These are phyloP conservation scores for Phytophthora boehmeriae DNA, from an alignment of 352 stramenopile genomes.

Conservation along the genomic window DNA sequence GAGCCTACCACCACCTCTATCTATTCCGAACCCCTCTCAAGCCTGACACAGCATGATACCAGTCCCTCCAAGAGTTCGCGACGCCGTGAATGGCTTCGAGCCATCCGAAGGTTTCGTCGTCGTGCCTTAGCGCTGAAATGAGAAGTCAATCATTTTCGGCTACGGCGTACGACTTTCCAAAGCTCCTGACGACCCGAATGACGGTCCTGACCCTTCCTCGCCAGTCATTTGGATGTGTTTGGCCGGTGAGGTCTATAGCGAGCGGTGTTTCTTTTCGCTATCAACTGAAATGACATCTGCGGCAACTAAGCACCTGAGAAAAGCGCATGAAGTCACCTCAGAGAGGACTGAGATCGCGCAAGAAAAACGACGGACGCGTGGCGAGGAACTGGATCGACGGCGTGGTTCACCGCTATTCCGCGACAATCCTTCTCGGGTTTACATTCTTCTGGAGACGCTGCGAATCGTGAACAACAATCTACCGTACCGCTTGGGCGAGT, in stretches of 20 bases:
- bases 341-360: not conserved
- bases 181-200: not conserved
- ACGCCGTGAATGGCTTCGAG: no score
- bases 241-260: not conserved
- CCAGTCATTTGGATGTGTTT: conserved; percentile 19
- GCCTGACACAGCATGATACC: no score
- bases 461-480: conserved; percentile 19
- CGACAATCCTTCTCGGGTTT: conserved; percentile 4
- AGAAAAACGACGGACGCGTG: not conserved
- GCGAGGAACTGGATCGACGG: conserved; percentile 1
- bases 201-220: not conserved
- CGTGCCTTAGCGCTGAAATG: no score
- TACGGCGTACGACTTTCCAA: conserved; percentile 13
- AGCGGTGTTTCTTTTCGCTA: not conserved
- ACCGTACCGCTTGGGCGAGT: conserved; percentile 9
- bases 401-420: conserved; percentile 2
- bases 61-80: no score
- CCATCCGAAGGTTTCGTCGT: no score
- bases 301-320: conserved; percentile 12
- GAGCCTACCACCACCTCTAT: no score
- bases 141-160: conserved; percentile 14
- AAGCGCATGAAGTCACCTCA: not conserved
- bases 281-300: conserved; percentile 8
- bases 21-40: no score
- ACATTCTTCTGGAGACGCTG: conserved; percentile 11